Conservation (phyloP, 2,329 filamentous ascomycete genomes). For the Microdochium paspali region DNA sequence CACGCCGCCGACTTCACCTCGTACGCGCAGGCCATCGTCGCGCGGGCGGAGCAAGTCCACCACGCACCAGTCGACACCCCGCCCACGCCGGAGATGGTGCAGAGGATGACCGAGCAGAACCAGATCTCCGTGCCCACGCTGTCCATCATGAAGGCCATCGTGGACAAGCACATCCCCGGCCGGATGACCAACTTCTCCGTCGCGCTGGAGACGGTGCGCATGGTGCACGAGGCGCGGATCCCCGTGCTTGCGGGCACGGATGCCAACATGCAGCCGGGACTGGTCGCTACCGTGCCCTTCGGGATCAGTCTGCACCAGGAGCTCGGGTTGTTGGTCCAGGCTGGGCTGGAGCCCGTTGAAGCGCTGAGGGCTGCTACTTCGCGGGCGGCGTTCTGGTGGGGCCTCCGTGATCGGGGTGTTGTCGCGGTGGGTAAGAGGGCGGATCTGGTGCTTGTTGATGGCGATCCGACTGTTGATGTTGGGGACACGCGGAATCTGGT, state of each 20-base stretch:
- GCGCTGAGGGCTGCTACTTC: constrained; percentile 15
- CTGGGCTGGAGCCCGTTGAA: constrained; percentile 14
- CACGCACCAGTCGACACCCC: constrained; percentile 14
- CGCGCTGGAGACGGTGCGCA: constrained; percentile 16
- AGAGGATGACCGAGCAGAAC: constrained; percentile 7
- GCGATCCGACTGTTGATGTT: constrained; percentile 16
- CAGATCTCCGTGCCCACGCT: constrained; percentile 14
- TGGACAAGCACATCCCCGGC: constrained; percentile 13
- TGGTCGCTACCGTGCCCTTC: constrained; percentile 5
- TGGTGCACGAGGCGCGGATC: constrained; percentile 15
- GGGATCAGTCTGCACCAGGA: constrained; percentile 15
- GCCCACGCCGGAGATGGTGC: constrained; percentile 5
- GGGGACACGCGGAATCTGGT: constrained; percentile 8
- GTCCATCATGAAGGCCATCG: constrained; percentile 6
- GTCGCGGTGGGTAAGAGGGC: constrained; percentile 14
- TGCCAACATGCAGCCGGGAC: constrained; percentile 4
- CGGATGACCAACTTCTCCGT: constrained; percentile 8
- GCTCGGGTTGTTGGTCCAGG: constrained; percentile 13
- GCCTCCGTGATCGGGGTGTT: constrained; percentile 13
- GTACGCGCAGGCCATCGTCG: constrained; percentile 9
- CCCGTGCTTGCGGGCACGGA: constrained; percentile 21
- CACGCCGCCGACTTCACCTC: not conserved
- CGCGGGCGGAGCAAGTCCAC: constrained; percentile 11
- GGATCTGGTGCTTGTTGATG: constrained; percentile 16
- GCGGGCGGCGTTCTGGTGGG: constrained; percentile 7